phyloP scores from a whole-genome alignment of 2,329 filamentous ascomycete species.

The Talaromyces funiculosus region DNA sequence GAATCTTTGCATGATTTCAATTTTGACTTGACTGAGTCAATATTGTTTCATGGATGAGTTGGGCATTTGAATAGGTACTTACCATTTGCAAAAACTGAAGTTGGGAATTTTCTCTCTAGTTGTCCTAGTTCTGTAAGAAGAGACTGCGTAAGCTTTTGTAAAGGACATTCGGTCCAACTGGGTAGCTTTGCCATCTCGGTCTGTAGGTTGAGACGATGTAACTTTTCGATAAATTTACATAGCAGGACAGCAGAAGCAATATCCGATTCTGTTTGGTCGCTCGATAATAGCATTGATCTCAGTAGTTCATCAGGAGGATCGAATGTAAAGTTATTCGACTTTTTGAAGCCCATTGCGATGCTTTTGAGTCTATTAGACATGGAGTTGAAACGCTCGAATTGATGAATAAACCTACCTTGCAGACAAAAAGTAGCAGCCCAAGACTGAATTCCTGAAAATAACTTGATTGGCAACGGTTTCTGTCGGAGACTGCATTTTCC shows the following conservation, averaged over 20 bases:
- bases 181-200: not conserved
- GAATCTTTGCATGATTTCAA: constrained; percentile 1
- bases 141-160: not conserved
- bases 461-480: not conserved
- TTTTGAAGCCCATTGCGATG: not conserved
- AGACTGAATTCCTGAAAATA: not conserved
- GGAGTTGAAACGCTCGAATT: not conserved
- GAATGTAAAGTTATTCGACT: constrained; percentile 4
- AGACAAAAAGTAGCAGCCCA: constrained; percentile 10
- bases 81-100: not conserved
- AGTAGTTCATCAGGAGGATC: constrained; percentile 3
- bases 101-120: not conserved
- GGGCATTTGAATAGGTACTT: not conserved
- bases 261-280: not conserved
- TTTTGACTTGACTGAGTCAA: not conserved
- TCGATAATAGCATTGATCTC: not conserved
- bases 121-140: not conserved
- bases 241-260: not conserved
- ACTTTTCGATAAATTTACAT: constrained; percentile 1
- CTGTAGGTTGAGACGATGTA: not conserved
- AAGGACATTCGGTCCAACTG: constrained; percentile 2
- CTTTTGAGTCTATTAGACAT: not conserved
- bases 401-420: not conserved
- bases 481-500: not conserved
- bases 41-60: not conserved